These are phyloP conservation scores for Podospora pseudopauciseta DNA, from an alignment of 495 filamentous ascomycete genomes.

Conservation along the genomic window DNA sequence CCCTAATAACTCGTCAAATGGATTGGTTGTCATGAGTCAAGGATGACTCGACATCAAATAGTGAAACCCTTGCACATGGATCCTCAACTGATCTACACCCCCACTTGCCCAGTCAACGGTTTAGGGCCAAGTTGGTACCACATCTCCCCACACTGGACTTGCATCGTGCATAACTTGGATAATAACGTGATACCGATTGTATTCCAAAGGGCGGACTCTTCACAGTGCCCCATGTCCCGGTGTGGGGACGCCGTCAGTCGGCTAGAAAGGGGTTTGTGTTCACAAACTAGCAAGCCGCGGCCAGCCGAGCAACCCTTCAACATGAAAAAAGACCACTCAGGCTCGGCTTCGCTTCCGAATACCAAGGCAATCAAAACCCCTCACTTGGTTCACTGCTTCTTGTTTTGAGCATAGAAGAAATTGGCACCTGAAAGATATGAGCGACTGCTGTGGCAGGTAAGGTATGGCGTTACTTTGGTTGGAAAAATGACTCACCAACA, in stretches of 20 bases:
- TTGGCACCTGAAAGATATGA: constrained; percentile 51
- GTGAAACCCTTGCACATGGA: neutral
- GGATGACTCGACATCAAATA: neutral
- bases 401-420: constrained; percentile 61
- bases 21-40: neutral
- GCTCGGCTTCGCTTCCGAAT: no score
- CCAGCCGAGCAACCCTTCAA: neutral
- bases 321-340: no score
- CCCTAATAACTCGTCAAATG: neutral
- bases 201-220: neutral
- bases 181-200: neutral
- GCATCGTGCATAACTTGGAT: neutral
- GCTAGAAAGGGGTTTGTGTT: neutral
- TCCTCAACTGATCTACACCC: neutral
- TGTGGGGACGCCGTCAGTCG: neutral
- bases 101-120: neutral
- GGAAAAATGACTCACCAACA: constrained; percentile 49
- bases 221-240: neutral
- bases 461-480: neutral
- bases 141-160: neutral
- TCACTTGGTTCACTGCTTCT: constrained; percentile 47
- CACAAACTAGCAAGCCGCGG: neutral
- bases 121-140: neutral
- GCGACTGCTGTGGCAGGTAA: neutral
- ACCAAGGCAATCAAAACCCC: no score